Base-by-base conservation (phyloP, 2,329 filamentous ascomycete species). In the Fusarium neocosmosporiellum region DNA sequence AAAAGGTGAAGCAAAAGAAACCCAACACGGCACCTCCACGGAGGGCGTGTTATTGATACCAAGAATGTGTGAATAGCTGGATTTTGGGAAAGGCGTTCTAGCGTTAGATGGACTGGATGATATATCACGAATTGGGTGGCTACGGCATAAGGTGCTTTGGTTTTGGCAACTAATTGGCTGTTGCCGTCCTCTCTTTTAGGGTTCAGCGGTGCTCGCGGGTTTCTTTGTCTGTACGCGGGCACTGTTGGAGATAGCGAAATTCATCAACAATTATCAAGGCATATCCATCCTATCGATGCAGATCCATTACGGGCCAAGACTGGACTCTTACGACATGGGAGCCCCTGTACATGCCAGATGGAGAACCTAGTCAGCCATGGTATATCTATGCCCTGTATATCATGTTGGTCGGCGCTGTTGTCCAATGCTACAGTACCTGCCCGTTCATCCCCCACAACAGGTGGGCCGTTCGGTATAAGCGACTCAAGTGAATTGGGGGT, bases 161-260 rank as follows among this genome's bases (percentile, higher is more conserved):
- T 50, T 39, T 54, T 57, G 64, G 70, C 61, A 50, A 66, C 69
- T 43, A 31, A 22, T 13, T 33, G 7, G 48, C 55, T 37, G 71
- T 66, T 71, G 37, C 69, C 54, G 63, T 76, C 58, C 71, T 62
- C 59, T 77, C 75, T 50, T 50, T 77, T 27, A 50, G 46, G 39
- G 20, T 43, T 60, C 31, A 31, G 59, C 22, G 9, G 37, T 67
- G 37, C 53, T 53, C 37, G 60, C 10, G 24, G 24, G 48, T 62
- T 58, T 54, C 53, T 67, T 53, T 59, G 22, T 27, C 50, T 67
- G 57, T 54, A 53, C 48, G 48, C 46, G 27, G 58, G 58, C 63
- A 66, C 55, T 61, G 57, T 57, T 68, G 65, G 48, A 33, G 22
- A 64, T 59, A 39, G 22, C 46, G 53, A 67, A 61, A 39, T 61